Conservation (phyloP, 192 early-diverging fungal species). For the Backusella psychrophila region DNA sequence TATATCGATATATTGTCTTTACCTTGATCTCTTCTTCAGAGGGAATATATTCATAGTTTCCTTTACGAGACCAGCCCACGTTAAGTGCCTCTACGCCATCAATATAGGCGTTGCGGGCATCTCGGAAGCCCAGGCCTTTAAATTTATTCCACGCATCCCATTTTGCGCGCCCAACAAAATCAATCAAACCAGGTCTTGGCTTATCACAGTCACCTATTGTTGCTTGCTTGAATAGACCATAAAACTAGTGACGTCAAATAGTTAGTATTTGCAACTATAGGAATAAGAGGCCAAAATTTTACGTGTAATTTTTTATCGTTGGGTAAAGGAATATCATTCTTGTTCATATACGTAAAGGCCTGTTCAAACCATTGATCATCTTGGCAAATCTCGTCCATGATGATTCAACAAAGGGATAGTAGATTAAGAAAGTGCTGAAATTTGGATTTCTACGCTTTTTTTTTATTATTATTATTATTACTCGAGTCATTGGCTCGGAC, state of each 20-base stretch:
- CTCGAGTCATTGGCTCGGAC: no score
- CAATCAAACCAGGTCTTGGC: slow-evolving; percentile 38
- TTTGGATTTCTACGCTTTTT: no score
- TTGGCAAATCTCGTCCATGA: slow-evolving; percentile 11
- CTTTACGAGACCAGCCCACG: slow-evolving; percentile 31
- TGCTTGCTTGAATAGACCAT: slow-evolving; percentile 51
- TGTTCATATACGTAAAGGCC: slow-evolving; percentile 22
- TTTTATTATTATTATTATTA: no score
- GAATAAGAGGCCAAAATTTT: not conserved
- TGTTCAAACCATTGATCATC: slow-evolving; percentile 26
- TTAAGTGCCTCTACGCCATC: slow-evolving; percentile 19
- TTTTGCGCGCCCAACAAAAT: slow-evolving; percentile 44
- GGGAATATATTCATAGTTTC: slow-evolving; percentile 20
- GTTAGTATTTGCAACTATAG: not conserved
- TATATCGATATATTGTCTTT: not conserved
- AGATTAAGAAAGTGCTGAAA: no score
- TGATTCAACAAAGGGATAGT: not conserved
- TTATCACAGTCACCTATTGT: slow-evolving; percentile 41
- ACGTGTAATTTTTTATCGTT: slow-evolving; percentile 30
- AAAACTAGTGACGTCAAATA: slow-evolving; percentile 28
- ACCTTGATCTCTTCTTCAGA: not conserved
- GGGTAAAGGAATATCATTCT: slow-evolving; percentile 9
- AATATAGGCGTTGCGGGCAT: slow-evolving; percentile 35
- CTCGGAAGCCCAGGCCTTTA: slow-evolving; percentile 40
- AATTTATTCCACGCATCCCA: slow-evolving; percentile 46